Percentiles rank a stretch among this genome's conserved stretches.
Conservation (phyloP, 208 protist genomes). For the Trypanosoma avium region DNA sequence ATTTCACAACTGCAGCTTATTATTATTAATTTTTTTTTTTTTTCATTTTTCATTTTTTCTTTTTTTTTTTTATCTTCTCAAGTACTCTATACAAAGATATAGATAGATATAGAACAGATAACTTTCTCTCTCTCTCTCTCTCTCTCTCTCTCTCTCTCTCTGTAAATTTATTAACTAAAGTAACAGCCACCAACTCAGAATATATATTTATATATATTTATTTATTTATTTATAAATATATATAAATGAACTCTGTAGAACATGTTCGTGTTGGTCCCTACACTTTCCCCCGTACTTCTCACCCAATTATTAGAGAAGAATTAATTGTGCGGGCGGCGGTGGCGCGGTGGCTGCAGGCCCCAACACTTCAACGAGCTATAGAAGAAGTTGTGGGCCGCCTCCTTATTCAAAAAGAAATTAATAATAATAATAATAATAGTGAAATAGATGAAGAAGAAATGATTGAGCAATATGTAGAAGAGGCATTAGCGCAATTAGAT, state of each 20-base stretch:
- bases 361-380: constrained; percentile 33
- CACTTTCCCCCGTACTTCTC: too few species aligned
- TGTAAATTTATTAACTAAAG: too few species aligned
- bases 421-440: constrained; percentile 27
- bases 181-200: too few species aligned
- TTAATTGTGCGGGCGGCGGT: constrained; percentile 30
- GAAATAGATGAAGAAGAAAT: constrained; percentile 28
- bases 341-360: constrained; percentile 25
- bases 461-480: constrained; percentile 23
- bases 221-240: too few species aligned
- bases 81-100: too few species aligned
- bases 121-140: constrained; percentile 9
- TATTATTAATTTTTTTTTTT: constrained; percentile 8
- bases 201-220: too few species aligned
- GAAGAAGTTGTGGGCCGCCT: constrained; percentile 48
- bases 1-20: too few species aligned
- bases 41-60: background rate
- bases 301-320: constrained; percentile 25
- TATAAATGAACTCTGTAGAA: too few species aligned
- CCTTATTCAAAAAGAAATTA: too few species aligned
- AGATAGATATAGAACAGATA: too few species aligned
- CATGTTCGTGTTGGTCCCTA: too few species aligned
- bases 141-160: constrained; percentile 8
- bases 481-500: constrained; percentile 23
- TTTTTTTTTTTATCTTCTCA: background rate